Base-by-base conservation (phyloP, 805 yeast species). In the Ogataea trehalophila region DNA sequence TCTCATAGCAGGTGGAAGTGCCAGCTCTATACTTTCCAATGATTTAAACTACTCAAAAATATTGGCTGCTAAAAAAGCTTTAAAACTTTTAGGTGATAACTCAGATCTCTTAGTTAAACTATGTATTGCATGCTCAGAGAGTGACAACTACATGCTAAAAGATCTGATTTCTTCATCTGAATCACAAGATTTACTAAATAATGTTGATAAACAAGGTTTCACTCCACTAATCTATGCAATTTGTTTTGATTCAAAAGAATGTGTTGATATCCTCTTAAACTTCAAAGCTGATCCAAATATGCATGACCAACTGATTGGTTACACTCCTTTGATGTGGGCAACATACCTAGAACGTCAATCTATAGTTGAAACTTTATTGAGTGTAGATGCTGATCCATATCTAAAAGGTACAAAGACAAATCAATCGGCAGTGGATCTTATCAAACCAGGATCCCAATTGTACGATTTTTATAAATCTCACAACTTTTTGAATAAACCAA, bases 281-380 rank as follows among this genome's bases (percentile, higher is more conserved):
- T 68, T 72, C 39, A 57, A 63, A 14, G 77, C 71, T 6, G 80
- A 79, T 55, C 72, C 78, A 7, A 81, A 82, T 55, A 54, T 68
- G 35, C 57, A 64, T 8, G 91, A 84, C 55, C 66, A 72, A 2
- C 46, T 78, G 20, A 61, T 77, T 22, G 72, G 77, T 2, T 81
- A 79, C 63, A 76, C 88, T 0, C 88, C 96, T 11, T 64, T 87
- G 40, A 87, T 87, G 94, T 88, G 96, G 96, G 91, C 95, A 0
- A 79, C 87, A 3, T 76, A 81, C 55, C 72, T 83, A 54, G 76
- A 80, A 45, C 78, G 79, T 45, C 63, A 76, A 49, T 72, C 74
- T 13, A 72, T 84, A 40, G 81, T 79, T 15, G 75, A 78, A 41
- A 66, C 75, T 46, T 67, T 88, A 49, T 64, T 89, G 45, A 77